These are phyloP conservation scores for Lentinula sp. DNA, from an alignment of 768 basidiomycete species.

Conservation along the genomic window DNA sequence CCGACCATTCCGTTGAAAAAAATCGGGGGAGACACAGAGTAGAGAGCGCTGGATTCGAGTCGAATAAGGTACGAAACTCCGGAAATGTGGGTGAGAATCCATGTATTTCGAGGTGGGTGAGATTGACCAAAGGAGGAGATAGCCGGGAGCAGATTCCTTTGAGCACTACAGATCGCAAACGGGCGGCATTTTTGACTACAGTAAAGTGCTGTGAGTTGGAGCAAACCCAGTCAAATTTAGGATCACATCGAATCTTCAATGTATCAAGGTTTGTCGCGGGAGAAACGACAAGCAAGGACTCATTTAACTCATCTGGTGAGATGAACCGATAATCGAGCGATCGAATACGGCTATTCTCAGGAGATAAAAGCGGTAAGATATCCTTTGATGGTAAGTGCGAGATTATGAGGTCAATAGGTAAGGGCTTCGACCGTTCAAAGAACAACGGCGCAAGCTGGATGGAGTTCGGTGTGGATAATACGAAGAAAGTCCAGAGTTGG, in stretches of 20 bases:
- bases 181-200: background rate
- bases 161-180: conserved; percentile 12
- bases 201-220: background rate
- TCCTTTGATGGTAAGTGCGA: background rate
- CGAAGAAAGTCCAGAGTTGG: conserved; percentile 22
- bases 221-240: background rate
- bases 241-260: background rate
- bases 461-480: conserved; percentile 9
- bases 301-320: background rate
- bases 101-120: conserved; percentile 16
- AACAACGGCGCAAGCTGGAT: conserved; percentile 12
- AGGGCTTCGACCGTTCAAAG: conserved; percentile 21
- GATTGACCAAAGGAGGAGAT: conserved; percentile 3
- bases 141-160: conserved; percentile 6
- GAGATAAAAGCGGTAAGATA: background rate
- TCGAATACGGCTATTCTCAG: background rate
- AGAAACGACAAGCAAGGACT: background rate
- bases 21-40: conserved; percentile 12
- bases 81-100: conserved; percentile 7
- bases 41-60: conserved; percentile 7
- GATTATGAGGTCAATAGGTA: conserved; percentile 16
- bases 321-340: background rate
- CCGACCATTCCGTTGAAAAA: background rate
- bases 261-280: background rate
- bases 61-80: conserved; percentile 13